Evolutionary conservation across 129 eudicot species (phyloP).

Genomic region (Calendula officinalis): DNA sequence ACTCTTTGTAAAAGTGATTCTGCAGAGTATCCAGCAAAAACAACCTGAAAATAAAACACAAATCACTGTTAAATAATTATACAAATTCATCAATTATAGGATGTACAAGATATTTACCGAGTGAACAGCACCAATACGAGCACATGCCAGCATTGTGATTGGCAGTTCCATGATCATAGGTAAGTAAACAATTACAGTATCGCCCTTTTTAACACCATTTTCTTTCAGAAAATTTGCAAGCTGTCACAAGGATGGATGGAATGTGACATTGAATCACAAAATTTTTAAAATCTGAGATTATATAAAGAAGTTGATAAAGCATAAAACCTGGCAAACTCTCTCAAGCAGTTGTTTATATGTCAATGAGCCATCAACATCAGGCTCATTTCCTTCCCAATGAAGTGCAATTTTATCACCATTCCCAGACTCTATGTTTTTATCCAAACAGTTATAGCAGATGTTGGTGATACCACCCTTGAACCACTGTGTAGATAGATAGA

Average conservation of each 20-base stretch:
- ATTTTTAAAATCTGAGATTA: neutral
- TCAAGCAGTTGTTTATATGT: conserved; percentile 81
- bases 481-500: conserved; percentile 59
- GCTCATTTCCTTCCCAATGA: conserved; percentile 95
- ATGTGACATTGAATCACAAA: conserved; percentile 25
- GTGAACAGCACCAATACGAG: conserved; percentile 97
- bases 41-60: conserved; percentile 56
- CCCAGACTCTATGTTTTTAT: conserved; percentile 63
- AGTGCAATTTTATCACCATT: conserved; percentile 83
- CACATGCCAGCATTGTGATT: conserved; percentile 96
- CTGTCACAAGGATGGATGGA: conserved; percentile 34
- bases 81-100: neutral
- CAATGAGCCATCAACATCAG: conserved; percentile 60
- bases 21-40: conserved; percentile 97
- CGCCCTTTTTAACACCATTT: conserved; percentile 78
- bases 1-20: conserved; percentile 90
- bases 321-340: conserved; percentile 83
- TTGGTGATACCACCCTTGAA: conserved; percentile 94
- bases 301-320: neutral
- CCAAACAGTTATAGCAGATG: conserved; percentile 94
- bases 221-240: conserved; percentile 89
- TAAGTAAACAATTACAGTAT: conserved; percentile 84
- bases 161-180: conserved; percentile 98
- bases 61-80: neutral
- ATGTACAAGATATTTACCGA: conserved; percentile 47